These are phyloP conservation scores for Butyriboletus loyo DNA, from an alignment of 768 basidiomycete species.

Conservation along the genomic window DNA sequence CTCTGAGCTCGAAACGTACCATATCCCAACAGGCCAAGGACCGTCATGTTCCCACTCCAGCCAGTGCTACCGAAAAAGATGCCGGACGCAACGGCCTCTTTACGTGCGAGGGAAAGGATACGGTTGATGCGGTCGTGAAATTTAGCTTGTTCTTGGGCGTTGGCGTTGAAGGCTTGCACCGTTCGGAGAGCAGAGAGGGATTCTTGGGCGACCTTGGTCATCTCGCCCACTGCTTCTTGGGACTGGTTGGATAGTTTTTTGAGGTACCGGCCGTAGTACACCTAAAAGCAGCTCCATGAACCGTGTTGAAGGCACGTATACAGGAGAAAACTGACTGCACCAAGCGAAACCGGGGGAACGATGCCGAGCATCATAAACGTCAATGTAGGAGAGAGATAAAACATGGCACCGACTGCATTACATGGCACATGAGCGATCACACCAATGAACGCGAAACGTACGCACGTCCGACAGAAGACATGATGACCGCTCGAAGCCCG, in stretches of 20 bases:
- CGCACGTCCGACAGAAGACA: slow-evolving; percentile 91
- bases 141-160: slow-evolving; percentile 68
- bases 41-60: slow-evolving; percentile 90
- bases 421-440: background rate
- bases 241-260: slow-evolving; percentile 88
- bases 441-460: slow-evolving; percentile 6
- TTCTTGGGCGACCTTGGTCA: slow-evolving; percentile 89
- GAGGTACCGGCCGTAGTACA: slow-evolving; percentile 94
- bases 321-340: slow-evolving; percentile 53
- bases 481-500: slow-evolving; percentile 79
- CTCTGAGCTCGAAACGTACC: slow-evolving; percentile 45
- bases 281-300: slow-evolving; percentile 42
- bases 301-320: slow-evolving; percentile 1
- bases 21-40: slow-evolving; percentile 87
- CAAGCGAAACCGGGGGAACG: slow-evolving; percentile 84
- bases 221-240: slow-evolving; percentile 93
- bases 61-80: slow-evolving; percentile 92
- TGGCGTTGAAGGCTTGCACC: slow-evolving; percentile 88
- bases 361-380: slow-evolving; percentile 91
- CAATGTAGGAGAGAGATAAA: slow-evolving; percentile 84
- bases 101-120: slow-evolving; percentile 74
- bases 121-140: slow-evolving; percentile 64
- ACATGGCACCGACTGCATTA: slow-evolving; percentile 83
- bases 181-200: slow-evolving; percentile 84
- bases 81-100: slow-evolving; percentile 86